A percentile compares a stretch with the other conserved stretches of the same genome.
Conservation (phyloP, 495 filamentous ascomycete species). For the Amphirosellinia nigrospora region DNA sequence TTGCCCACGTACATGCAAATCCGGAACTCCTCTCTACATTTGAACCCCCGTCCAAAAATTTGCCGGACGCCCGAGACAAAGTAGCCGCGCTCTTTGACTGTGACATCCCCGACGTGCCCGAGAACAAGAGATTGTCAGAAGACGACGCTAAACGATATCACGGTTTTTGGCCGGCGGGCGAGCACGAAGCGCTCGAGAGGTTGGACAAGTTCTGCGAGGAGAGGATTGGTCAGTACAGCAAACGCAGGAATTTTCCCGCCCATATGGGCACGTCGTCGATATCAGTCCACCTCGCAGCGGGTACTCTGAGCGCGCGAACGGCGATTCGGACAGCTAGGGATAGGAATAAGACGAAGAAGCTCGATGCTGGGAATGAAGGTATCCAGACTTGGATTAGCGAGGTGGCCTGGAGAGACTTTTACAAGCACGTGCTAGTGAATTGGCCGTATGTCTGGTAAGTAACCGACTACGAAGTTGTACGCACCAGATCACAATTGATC, state of each 20-base stretch:
- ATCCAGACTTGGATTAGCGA: slow-evolving; percentile 84
- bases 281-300: slow-evolving; percentile 80
- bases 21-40: slow-evolving; percentile 66
- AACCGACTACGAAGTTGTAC: background rate
- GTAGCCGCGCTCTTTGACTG: slow-evolving; percentile 67
- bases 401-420: slow-evolving; percentile 92
- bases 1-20: slow-evolving; percentile 71
- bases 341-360: slow-evolving; percentile 68
- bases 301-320: slow-evolving; percentile 79
- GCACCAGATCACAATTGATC: background rate
- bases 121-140: slow-evolving; percentile 65
- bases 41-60: slow-evolving; percentile 67
- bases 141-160: slow-evolving; percentile 64
- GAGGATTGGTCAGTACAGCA: slow-evolving; percentile 65
- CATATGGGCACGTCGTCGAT: slow-evolving; percentile 70
- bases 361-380: slow-evolving; percentile 72
- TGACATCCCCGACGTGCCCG: slow-evolving; percentile 66
- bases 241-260: slow-evolving; percentile 65
- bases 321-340: slow-evolving; percentile 70
- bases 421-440: slow-evolving; percentile 82
- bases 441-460: slow-evolving; percentile 87
- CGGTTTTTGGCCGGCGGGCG: slow-evolving; percentile 78
- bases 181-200: slow-evolving; percentile 71
- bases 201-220: slow-evolving; percentile 74
- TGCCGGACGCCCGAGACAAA: slow-evolving; percentile 54